phyloP scores from a whole-genome alignment of 768 basidiomycete species.

The Suillus tomentosus region DNA sequence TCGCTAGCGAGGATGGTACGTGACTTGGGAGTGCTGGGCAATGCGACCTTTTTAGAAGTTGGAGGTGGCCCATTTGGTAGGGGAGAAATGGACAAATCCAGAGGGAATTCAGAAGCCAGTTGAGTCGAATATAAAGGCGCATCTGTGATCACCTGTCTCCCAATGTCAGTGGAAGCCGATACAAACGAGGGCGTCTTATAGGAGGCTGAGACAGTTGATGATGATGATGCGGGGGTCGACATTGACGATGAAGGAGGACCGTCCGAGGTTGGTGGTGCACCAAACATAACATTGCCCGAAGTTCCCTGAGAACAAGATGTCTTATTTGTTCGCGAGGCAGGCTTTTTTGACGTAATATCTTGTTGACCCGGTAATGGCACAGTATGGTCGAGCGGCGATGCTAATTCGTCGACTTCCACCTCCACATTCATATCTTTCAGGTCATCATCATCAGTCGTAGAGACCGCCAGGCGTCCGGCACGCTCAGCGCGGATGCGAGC shows the following conservation, averaged over 20 bases:
- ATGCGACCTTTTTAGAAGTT: constrained; percentile 13
- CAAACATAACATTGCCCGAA: constrained; percentile 25
- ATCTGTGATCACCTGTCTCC: constrained; percentile 15
- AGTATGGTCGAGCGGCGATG: background rate
- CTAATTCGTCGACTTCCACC: constrained; percentile 1
- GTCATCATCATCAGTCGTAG: background rate
- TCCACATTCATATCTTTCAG: constrained; percentile 12
- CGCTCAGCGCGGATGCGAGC: constrained; percentile 28
- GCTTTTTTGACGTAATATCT: constrained; percentile 6
- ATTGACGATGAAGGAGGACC: constrained; percentile 1
- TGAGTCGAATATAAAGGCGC: constrained; percentile 14
- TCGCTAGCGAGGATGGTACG: constrained; percentile 23
- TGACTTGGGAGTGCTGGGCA: constrained; percentile 26
- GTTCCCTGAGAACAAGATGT: constrained; percentile 1
- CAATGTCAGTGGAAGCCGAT: constrained; percentile 17
- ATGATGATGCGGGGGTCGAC: constrained; percentile 1
- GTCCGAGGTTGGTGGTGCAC: constrained; percentile 4
- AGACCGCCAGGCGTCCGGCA: constrained; percentile 3
- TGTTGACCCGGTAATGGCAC: constrained; percentile 10
- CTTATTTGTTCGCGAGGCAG: constrained; percentile 4
- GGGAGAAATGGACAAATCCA: constrained; percentile 7
- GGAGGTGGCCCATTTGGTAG: background rate
- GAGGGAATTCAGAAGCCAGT: constrained; percentile 17
- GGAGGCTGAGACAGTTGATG: background rate
- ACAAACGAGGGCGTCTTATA: constrained; percentile 13